Conservation (phyloP, 2,329 filamentous ascomycete species). For the Pseudogymnoascus sp. region DNA sequence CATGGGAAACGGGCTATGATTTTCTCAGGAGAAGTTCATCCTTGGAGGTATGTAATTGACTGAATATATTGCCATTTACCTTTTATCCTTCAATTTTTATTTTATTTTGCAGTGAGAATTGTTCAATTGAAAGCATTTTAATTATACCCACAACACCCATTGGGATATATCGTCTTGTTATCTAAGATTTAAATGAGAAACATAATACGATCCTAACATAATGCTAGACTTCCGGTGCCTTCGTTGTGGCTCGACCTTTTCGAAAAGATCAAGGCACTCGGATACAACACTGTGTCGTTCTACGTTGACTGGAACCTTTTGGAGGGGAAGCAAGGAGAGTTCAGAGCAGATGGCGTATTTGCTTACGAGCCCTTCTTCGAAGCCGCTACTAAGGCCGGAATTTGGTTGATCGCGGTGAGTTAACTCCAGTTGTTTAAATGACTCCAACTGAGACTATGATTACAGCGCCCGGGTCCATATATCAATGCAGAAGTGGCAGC, state of each 20-base stretch:
- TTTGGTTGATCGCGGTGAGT: constrained; percentile 58
- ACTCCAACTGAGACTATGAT: not conserved
- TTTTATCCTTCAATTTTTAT: not conserved
- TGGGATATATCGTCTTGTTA: not conserved
- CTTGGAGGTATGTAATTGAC: constrained; percentile 35
- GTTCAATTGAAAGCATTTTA: not conserved
- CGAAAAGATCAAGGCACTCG: constrained; percentile 73
- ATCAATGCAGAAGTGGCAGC: constrained; percentile 70
- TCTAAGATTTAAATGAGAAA: not conserved
- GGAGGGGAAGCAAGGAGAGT: constrained; percentile 62
- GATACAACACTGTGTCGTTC: constrained; percentile 72
- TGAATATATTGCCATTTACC: constrained; percentile 19
- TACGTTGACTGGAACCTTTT: constrained; percentile 71
- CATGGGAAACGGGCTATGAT: constrained; percentile 62
- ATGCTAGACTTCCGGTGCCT: constrained; percentile 45
- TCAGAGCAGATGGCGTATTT: constrained; percentile 61
- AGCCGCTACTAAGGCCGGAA: constrained; percentile 60
- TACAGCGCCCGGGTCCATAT: constrained; percentile 54
- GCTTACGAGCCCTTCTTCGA: constrained; percentile 66
- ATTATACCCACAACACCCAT: not conserved
- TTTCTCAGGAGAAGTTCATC: constrained; percentile 68
- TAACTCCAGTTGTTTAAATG: constrained; percentile 13
- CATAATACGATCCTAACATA: not conserved
- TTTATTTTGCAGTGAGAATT: not conserved
- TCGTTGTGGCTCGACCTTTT: constrained; percentile 63